These are phyloP conservation scores for Trypanosoma cruzi DNA, from an alignment of 208 protist species.

Conservation along the genomic window DNA sequence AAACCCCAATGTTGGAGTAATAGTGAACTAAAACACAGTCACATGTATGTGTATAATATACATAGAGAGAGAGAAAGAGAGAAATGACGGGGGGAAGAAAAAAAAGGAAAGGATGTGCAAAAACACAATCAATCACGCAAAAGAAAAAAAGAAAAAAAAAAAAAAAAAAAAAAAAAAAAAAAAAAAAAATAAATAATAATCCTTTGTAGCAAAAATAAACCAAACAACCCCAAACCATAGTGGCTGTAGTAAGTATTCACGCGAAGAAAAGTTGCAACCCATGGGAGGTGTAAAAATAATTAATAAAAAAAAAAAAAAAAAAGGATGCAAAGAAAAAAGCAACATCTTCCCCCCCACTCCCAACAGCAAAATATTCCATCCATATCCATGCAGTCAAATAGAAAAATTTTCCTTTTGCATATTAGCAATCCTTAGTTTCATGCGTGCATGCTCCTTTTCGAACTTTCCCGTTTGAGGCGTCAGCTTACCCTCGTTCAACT, in stretches of 20 bases:
- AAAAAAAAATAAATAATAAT: background rate
- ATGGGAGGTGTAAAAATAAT: too few relatives aligned
- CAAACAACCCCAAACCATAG: too few relatives aligned
- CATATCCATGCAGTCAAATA: background rate
- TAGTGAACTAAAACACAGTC: conserved; percentile 23
- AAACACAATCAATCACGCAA: conserved; percentile 7
- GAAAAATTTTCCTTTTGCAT: background rate
- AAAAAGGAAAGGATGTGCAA: conserved; percentile 1
- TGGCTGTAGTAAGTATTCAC: too few relatives aligned
- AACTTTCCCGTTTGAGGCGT: background rate
- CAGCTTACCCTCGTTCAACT: background rate
- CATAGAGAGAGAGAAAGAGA: conserved; percentile 2
- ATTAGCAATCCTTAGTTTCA: background rate
- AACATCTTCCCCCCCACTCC: too few relatives aligned
- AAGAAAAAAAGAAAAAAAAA: background rate
- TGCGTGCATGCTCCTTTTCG: background rate
- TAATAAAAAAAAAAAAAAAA: background rate
- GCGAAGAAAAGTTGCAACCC: too few relatives aligned
- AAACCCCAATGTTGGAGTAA: background rate
- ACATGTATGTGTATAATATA: conserved; percentile 3
- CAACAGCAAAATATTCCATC: too few relatives aligned
- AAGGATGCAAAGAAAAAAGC: background rate
- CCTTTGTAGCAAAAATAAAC: background rate
- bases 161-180: background rate
- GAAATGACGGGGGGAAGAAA: background rate